Evolutionary conservation across 768 basidiomycete genomes (phyloP), one percentile per base, ranked within the genome.

Genomic region (Dentipellis fragilis): DNA sequence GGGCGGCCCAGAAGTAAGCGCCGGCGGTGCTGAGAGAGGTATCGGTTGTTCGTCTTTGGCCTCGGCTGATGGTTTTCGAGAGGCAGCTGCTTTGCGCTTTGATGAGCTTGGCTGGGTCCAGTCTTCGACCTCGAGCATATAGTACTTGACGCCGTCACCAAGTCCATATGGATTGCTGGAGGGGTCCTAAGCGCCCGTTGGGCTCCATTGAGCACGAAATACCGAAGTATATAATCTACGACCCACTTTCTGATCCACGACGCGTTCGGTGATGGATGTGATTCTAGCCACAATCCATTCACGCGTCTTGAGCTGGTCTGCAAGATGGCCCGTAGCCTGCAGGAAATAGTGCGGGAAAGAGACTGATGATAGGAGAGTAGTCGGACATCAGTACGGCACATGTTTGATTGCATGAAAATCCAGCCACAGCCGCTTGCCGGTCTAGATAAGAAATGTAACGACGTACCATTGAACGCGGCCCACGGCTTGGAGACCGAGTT

Each of bases 281-380:
- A 95, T 94, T 59, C 93, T 78, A 6, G 92, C 93, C 19, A 95
- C 92, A 63, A 94, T 90, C 92, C 91, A 97, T 71, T 97, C 95
- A 36, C 93, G 77, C 12, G 83, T 84, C 72, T 89, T 89, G 57
- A 96, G 74, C 67, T 93, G 90, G 63, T 96, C 93, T 19, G 84
- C 89, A 48, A 97, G 75, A 62, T 86, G 84, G 1, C 85, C 88
- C 1, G 85, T 88, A 4, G 91, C 88, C 67, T 91, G 83, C 37
- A 99, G 79, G 74, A 99, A 99, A 70, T 97, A 94, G 70, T 98
- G 95, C 49, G 96, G 96, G 71, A 94, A 95, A 10, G 89, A 93
- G 9, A 97, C 93, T 93, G 67, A 29, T 29, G 29, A 52, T 60
- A 61, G 71, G 69, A 65, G 63, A 69, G 73, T 68, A 61, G 45